A percentile compares a stretch with the other conserved stretches of the same genome.
These are phyloP conservation scores for Rhododendron williamsianum DNA, from an alignment of 148 eudicot species.

Conservation along the genomic window DNA sequence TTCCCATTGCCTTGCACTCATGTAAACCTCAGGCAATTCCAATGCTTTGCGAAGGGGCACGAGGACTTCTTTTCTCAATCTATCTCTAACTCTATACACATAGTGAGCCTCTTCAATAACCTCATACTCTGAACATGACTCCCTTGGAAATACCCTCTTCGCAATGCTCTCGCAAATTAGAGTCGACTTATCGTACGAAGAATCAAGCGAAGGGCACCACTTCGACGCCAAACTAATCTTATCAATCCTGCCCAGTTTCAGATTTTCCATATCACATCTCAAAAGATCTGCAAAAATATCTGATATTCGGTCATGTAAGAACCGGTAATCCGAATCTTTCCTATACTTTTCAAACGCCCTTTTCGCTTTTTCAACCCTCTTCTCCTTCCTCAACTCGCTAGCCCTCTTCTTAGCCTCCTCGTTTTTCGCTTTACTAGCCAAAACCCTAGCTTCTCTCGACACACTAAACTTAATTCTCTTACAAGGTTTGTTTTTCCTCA, in stretches of 20 bases:
- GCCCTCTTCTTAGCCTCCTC: slow-evolving; percentile 10
- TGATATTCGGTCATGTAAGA: slow-evolving; percentile 20
- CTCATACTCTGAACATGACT: background rate
- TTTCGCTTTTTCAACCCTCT: slow-evolving; percentile 4
- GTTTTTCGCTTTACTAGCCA: background rate
- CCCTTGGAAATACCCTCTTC: background rate
- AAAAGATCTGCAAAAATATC: slow-evolving; percentile 19
- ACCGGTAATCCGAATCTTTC: slow-evolving; percentile 15
- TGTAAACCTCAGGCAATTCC: slow-evolving; percentile 4
- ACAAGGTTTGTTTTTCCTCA: background rate
- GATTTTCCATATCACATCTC: slow-evolving; percentile 16
- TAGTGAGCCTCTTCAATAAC: slow-evolving; percentile 3
- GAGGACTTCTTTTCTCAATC: background rate
- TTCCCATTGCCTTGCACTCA: slow-evolving; percentile 4
- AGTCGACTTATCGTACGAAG: background rate
- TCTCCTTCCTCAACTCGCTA: slow-evolving; percentile 20
- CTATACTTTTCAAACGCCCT: slow-evolving; percentile 17
- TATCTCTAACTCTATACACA: slow-evolving; percentile 1
- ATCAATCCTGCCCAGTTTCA: slow-evolving; percentile 7
- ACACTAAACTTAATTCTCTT: background rate
- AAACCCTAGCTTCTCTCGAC: background rate
- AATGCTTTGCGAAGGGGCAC: background rate
- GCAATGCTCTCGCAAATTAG: background rate
- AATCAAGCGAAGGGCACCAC: slow-evolving; percentile 23
- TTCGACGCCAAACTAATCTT: slow-evolving; percentile 28